Evolutionary conservation across 2,329 filamentous ascomycete species (phyloP).

Genomic region (Penicillium sp.): DNA sequence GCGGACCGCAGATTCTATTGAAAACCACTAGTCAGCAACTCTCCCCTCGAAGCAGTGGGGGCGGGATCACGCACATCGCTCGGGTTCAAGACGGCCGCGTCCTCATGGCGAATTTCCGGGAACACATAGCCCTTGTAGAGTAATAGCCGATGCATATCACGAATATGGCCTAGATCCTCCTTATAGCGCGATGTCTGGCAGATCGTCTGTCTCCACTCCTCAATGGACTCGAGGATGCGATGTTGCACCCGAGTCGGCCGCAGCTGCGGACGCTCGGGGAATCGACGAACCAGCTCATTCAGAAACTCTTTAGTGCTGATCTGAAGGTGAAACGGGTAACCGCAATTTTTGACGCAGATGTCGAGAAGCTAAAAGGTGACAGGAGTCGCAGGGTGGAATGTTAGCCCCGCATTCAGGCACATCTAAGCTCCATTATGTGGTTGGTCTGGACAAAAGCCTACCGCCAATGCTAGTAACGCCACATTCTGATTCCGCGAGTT

Average conservation of each 20-base stretch:
- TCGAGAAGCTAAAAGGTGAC: conserved; percentile 72
- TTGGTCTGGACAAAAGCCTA: no score
- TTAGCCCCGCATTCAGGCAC: no score
- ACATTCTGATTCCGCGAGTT: conserved; percentile 97
- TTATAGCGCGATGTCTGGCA: conserved; percentile 97
- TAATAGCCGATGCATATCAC: conserved; percentile 92
- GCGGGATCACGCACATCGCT: conserved; percentile 66
- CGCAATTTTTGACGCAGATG: conserved; percentile 99
- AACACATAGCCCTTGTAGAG: conserved; percentile 97
- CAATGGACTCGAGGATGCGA: conserved; percentile 89
- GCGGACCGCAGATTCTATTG: conserved; percentile 80
- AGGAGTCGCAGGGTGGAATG: no score
- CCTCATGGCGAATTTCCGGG: conserved; percentile 80
- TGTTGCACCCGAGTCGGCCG: conserved; percentile 78
- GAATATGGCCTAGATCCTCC: conserved; percentile 88
- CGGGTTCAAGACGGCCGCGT: conserved; percentile 91
- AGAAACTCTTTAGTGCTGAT: conserved; percentile 98
- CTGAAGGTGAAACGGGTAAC: conserved; percentile 96
- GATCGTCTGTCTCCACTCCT: conserved; percentile 97
- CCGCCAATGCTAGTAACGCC: conserved; percentile 71
- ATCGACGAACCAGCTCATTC: conserved; percentile 91
- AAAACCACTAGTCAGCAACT: no score
- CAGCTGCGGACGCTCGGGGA: conserved; percentile 84
- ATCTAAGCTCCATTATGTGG: conserved; percentile 9
- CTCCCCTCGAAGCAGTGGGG: no score